These are phyloP conservation scores for Ustilago curta DNA, from an alignment of 1,284 basidiomycete genomes.

Conservation along the genomic window DNA sequence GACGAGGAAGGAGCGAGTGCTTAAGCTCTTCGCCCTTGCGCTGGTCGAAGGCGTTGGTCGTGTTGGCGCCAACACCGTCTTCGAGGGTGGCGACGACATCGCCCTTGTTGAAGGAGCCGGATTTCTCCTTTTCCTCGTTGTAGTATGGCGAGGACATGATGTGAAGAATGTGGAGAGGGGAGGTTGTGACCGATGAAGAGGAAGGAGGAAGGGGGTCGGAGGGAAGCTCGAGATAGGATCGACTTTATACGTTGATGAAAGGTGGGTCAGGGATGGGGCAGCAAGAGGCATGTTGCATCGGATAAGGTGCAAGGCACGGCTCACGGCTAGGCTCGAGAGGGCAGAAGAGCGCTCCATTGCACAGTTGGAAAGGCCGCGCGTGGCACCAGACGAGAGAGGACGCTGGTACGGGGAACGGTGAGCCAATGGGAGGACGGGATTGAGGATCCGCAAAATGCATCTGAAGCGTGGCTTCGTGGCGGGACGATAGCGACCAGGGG, in stretches of 20 bases:
- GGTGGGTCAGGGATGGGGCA: neutral
- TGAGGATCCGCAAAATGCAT: no score
- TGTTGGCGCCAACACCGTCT: slow-evolving; percentile 29
- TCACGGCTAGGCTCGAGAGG: neutral
- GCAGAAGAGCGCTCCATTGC: neutral
- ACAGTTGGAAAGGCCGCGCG: neutral
- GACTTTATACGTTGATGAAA: slow-evolving; percentile 27
- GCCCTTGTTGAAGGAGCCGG: slow-evolving; percentile 30
- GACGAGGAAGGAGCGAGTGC: slow-evolving; percentile 53
- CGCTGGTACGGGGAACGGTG: slow-evolving; percentile 19
- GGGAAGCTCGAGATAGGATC: neutral
- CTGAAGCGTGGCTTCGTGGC: neutral
- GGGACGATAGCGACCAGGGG: slow-evolving; percentile 19
- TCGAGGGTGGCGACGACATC: slow-evolving; percentile 45
- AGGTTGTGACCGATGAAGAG: neutral
- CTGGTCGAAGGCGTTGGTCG: slow-evolving; percentile 49
- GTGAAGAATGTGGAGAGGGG: neutral
- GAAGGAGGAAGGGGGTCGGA: neutral
- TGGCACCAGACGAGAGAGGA: slow-evolving; percentile 17
- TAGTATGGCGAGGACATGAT: slow-evolving; percentile 34
- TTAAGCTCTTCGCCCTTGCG: slow-evolving; percentile 55
- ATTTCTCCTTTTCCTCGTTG: slow-evolving; percentile 44
- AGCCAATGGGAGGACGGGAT: slow-evolving; percentile 28
- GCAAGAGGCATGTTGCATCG: neutral
- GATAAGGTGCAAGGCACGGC: neutral